Conservation (phyloP, 2,329 filamentous ascomycete species). For the Calonectria crousiana region DNA sequence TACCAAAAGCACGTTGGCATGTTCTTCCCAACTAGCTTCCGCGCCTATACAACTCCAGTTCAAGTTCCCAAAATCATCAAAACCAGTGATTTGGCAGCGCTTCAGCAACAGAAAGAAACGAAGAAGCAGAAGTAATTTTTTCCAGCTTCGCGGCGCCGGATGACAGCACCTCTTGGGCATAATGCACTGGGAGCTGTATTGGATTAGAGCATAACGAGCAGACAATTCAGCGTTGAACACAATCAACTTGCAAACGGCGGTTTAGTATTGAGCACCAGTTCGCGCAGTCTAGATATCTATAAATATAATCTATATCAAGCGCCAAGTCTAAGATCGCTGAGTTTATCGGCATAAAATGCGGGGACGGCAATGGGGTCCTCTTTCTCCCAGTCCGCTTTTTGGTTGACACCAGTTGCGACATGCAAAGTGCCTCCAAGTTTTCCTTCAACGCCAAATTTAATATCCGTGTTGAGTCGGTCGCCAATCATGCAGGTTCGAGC, state of each 20-base stretch:
- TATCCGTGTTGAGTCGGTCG: slow-evolving; percentile 94
- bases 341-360: slow-evolving; percentile 83
- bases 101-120: slow-evolving; percentile 56
- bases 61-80: slow-evolving; percentile 60
- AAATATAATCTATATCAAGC: slow-evolving; percentile 38
- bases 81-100: slow-evolving; percentile 63
- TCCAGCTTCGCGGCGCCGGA: neutral
- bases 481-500: slow-evolving; percentile 94
- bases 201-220: neutral
- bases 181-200: neutral
- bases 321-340: slow-evolving; percentile 76
- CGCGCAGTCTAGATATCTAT: slow-evolving; percentile 34
- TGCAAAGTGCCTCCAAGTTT: slow-evolving; percentile 90
- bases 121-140: slow-evolving; percentile 44
- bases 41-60: slow-evolving; percentile 56
- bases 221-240: neutral
- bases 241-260: neutral
- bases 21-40: slow-evolving; percentile 76
- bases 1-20: slow-evolving; percentile 88
- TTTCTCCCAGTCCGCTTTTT: slow-evolving; percentile 85
- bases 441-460: slow-evolving; percentile 93
- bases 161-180: neutral
- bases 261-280: neutral
- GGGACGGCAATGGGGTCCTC: slow-evolving; percentile 78
- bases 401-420: slow-evolving; percentile 90